Conservation (phyloP, 75 land plant species). For the Chamaecyparis obtusa region DNA sequence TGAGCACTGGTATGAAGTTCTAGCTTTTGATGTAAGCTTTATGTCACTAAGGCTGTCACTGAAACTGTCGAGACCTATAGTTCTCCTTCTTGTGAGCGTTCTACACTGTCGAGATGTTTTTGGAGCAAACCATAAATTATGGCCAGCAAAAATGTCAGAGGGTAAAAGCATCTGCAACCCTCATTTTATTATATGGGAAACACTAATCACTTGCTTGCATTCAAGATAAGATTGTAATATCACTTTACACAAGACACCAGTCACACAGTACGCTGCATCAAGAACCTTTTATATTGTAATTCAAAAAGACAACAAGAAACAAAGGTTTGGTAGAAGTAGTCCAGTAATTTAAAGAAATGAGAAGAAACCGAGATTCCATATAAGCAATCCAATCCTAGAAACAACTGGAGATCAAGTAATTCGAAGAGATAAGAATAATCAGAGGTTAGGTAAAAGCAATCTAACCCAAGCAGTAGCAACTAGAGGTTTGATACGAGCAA, state of each 20-base stretch:
- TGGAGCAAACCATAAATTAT: not conserved
- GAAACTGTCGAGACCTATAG: not conserved
- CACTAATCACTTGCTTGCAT: not conserved
- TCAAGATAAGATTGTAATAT: not conserved
- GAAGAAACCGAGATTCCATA: not conserved
- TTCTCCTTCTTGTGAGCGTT: not conserved
- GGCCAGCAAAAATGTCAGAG: not conserved
- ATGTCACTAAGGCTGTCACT: not conserved
- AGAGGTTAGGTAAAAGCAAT: not conserved
- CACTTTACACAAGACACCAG: not conserved
- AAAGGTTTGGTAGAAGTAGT: not conserved
- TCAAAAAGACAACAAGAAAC: too few species aligned
- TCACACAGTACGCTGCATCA: too few species aligned
- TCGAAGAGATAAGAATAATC: not conserved
- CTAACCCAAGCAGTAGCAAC: not conserved
- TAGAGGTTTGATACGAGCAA: not conserved
- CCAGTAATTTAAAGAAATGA: not conserved
- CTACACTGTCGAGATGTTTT: not conserved
- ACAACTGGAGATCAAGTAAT: not conserved
- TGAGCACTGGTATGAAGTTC: not conserved
- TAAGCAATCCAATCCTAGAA: not conserved
- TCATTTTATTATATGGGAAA: not conserved
- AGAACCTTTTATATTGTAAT: too few species aligned
- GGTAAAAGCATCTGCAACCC: not conserved
- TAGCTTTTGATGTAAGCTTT: not conserved